Conservation (phyloP, 352 stramenopile genomes). For the Phytophthora podocarpi region DNA sequence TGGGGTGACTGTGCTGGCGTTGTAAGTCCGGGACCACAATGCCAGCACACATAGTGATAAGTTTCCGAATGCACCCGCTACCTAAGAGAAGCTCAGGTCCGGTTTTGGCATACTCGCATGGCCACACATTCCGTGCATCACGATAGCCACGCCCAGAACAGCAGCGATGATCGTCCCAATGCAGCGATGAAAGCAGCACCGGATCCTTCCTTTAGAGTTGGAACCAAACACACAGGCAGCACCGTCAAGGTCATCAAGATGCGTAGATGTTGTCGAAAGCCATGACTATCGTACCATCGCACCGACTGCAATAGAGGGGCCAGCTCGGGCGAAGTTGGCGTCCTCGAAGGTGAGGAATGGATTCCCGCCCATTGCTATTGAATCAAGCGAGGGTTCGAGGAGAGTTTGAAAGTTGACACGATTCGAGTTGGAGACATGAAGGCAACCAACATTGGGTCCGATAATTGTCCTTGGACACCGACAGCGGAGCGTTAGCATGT, state of each 20-base stretch:
- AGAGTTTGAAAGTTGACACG: too few relatives aligned
- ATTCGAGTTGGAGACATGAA: too few relatives aligned
- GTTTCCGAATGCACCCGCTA: conserved; percentile 41
- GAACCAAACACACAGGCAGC: conserved; percentile 24
- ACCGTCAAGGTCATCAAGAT: conserved; percentile 43
- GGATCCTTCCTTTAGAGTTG: conserved; percentile 39
- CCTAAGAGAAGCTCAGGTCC: conserved; percentile 36
- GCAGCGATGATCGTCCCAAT: conserved; percentile 40
- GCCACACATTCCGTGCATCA: conserved; percentile 25
- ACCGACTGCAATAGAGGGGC: conserved; percentile 15
- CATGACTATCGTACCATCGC: conserved; percentile 30
- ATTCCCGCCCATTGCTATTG: too few relatives aligned
- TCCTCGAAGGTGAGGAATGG: too few relatives aligned
- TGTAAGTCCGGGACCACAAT: conserved; percentile 17
- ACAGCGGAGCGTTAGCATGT: too few relatives aligned
- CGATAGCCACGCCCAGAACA: conserved; percentile 22
- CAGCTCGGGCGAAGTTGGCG: conserved; percentile 19
- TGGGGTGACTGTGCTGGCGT: conserved; percentile 20
- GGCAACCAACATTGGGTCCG: too few relatives aligned
- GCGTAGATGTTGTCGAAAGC: conserved; percentile 25
- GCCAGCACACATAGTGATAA: conserved; percentile 36
- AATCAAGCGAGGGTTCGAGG: too few relatives aligned
- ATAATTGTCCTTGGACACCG: too few relatives aligned
- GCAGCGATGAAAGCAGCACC: conserved; percentile 36
- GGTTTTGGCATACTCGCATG: conserved; percentile 27